Evolutionary conservation across 306 rosid species (phyloP), one percentile per base, ranked within the genome.

Genomic region (Pyrus pyrifolia): DNA sequence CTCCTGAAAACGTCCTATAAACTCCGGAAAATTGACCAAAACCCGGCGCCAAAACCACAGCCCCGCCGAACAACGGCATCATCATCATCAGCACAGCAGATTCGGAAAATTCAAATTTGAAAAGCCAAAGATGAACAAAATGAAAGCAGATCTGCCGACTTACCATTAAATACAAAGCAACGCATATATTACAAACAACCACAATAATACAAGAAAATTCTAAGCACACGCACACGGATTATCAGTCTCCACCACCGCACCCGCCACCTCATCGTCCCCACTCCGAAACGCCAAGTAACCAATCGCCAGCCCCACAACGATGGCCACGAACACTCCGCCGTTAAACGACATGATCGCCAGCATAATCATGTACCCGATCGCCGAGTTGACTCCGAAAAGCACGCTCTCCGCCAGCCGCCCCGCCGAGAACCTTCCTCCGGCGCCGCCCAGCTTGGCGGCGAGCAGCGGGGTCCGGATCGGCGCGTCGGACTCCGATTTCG

Each of bases 301-400:
- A 22, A 85, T 31, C 31, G 91, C 81, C 3, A 95, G 93, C 68
- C 98, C 98, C 55, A 90, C 44, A 2, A 86, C 96, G 38, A 92
- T 45, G 2, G 97, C 97, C 22, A 92, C 72, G 58, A 95, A 90
- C 11, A 92, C 97, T 18, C 98, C 98, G 4, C 96, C 97, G 76
- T 95, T 95, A 67, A 80, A 95, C 5, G 98, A 95, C 98, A 95
- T 95, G 42, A 92, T 74, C 33, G 98, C 88, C 71, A 95, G 76
- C 98, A 95, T 95, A 78, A 95, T 77, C 72, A 92, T 29, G 80
- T 95, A 95, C 18, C 98, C 98, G 77, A 95, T 87, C 87, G 90
- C 93, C 51, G 98, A 83, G 46, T 87, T 92, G 44, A 95, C 61
- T n/a, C 88, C 97, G 27, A 88, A 92, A 22, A 91, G 86, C 73